These are phyloP conservation scores for Fusarium oligoseptatum DNA, from an alignment of 2,329 filamentous ascomycete species.

Conservation along the genomic window DNA sequence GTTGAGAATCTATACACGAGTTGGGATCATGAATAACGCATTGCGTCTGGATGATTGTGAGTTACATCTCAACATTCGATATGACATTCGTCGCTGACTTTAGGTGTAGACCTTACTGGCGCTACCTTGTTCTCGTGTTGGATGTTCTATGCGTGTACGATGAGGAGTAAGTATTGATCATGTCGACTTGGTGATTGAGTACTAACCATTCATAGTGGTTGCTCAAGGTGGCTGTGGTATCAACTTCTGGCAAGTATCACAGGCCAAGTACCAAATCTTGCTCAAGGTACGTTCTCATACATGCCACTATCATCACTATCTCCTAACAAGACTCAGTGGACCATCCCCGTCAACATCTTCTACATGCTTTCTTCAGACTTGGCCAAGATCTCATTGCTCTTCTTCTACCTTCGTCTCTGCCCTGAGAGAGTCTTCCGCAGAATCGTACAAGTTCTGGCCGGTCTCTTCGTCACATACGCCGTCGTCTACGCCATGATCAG, in stretches of 20 bases:
- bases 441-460: constrained; percentile 13
- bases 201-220: constrained; percentile 23
- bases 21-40: constrained; percentile 27
- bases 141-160: constrained; percentile 41
- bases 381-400: constrained; percentile 41
- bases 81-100: not conserved
- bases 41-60: constrained; percentile 34
- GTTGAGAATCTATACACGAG: constrained; percentile 27
- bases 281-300: constrained; percentile 17
- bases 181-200: not conserved
- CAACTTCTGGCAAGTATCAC: constrained; percentile 40
- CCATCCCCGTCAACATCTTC: constrained; percentile 43
- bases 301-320: accelerated
- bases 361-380: constrained; percentile 43
- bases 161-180: constrained; percentile 32
- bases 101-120: constrained; percentile 21
- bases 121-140: constrained; percentile 39
- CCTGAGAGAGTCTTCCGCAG: constrained; percentile 38
- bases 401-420: constrained; percentile 40
- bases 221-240: constrained; percentile 32
- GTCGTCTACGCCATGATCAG: constrained; percentile 42
- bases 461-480: constrained; percentile 30
- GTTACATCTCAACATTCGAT: accelerated
- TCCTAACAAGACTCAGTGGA: constrained; percentile 29
- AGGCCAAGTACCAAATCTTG: constrained; percentile 22